Percentiles rank a stretch among this genome's conserved stretches.
Evolutionary conservation across 129 eudicot genomes (phyloP).

Genomic region (Chrysanthemum lavandulifolium): DNA sequence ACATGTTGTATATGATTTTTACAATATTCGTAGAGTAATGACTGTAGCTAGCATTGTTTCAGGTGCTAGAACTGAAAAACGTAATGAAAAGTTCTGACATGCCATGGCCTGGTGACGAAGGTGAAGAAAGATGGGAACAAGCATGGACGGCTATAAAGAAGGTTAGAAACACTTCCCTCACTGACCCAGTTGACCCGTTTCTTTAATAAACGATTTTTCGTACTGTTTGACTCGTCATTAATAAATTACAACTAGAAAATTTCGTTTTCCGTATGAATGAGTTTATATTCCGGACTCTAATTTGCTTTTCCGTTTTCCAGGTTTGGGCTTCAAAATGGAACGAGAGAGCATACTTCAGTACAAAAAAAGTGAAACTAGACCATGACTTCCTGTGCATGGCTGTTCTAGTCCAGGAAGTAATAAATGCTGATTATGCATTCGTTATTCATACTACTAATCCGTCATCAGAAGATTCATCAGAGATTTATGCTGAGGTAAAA

Average conservation of each 20-base stretch:
- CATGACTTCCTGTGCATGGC: too few species aligned
- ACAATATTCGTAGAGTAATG: too few species aligned
- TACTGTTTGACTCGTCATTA: not conserved
- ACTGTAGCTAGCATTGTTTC: too few species aligned
- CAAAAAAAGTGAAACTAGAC: slow-evolving; percentile 83
- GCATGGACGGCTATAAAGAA: slow-evolving; percentile 98
- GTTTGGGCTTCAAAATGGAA: slow-evolving; percentile 99
- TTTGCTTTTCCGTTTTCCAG: slow-evolving; percentile 38
- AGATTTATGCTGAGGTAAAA: too few species aligned
- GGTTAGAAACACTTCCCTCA: slow-evolving; percentile 40
- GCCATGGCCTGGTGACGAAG: slow-evolving; percentile 99
- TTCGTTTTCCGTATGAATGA: not conserved
- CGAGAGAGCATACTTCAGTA: slow-evolving; percentile 97
- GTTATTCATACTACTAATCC: too few species aligned
- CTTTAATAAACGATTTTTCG: too few species aligned
- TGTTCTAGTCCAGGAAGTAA: too few species aligned
- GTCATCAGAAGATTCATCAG: too few species aligned
- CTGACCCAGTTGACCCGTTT: not conserved
- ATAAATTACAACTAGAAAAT: not conserved
- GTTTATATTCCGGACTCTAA: too few species aligned
- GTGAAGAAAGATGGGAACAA: slow-evolving; percentile 84
- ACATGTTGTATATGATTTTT: slow-evolving; percentile 17
- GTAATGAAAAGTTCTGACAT: slow-evolving; percentile 81
- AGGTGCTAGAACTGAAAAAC: slow-evolving; percentile 83
- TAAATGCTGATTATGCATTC: too few species aligned